Evolutionary conservation across 2,329 filamentous ascomycete species (phyloP).

Genomic region (Cladosporium sphaerospermum): DNA sequence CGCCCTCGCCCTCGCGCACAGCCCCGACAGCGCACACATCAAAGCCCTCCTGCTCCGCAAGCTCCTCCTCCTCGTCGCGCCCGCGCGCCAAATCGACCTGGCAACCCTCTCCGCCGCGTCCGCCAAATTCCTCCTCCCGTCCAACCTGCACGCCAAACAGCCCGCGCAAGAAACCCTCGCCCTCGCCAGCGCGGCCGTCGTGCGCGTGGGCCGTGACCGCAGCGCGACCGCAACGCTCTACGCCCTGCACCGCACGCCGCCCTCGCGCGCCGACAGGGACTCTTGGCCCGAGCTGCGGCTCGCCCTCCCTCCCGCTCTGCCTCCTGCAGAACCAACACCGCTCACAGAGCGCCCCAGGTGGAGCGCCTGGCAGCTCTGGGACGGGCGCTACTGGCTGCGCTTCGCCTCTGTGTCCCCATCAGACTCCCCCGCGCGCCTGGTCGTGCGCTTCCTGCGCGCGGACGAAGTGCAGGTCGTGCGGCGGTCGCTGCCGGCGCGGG

Average conservation of each 20-base stretch:
- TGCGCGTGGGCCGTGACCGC: background rate
- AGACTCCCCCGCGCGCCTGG: background rate
- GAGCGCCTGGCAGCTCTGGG: conserved; percentile 43
- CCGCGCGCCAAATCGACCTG: conserved; percentile 39
- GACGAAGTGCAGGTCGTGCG: conserved; percentile 22
- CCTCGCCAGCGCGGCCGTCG: background rate
- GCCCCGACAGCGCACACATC: conserved; percentile 8
- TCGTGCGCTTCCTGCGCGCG: conserved; percentile 36
- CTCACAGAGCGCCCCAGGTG: background rate
- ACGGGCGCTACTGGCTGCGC: conserved; percentile 52
- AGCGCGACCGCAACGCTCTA: background rate
- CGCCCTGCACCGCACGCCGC: conserved; percentile 2
- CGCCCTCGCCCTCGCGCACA: background rate
- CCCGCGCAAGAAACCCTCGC: background rate
- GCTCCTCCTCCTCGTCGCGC: conserved; percentile 45
- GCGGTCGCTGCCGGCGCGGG: background rate
- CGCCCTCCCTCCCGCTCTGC: background rate
- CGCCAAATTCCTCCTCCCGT: conserved; percentile 35
- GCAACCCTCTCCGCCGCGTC: conserved; percentile 38
- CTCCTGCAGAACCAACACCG: too few relatives aligned
- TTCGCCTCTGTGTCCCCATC: conserved; percentile 25
- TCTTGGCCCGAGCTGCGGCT: background rate
- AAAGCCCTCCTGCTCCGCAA: conserved; percentile 43
- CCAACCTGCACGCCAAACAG: conserved; percentile 11
- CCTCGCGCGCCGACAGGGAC: background rate